Evolutionary conservation across 2,329 filamentous ascomycete species (phyloP).

Genomic region (Aspergillus ruber): DNA sequence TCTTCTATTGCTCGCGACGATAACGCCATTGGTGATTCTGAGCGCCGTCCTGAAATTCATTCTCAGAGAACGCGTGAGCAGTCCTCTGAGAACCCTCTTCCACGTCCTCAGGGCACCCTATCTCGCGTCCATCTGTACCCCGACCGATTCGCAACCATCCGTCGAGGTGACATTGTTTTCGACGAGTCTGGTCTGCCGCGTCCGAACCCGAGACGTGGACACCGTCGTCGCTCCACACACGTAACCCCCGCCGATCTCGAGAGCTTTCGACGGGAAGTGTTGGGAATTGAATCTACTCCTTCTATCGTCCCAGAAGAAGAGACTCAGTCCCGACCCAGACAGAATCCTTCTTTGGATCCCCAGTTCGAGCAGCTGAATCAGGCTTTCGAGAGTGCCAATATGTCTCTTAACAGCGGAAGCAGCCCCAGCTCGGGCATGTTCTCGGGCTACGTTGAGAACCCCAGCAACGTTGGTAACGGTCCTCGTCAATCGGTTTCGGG

Average conservation of each 20-base stretch:
- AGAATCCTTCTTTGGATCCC: conserved; percentile 19
- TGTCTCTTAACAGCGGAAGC: conserved; percentile 30
- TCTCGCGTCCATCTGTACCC: background rate
- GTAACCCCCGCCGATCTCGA: conserved; percentile 34
- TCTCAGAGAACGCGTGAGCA: background rate
- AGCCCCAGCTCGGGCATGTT: conserved; percentile 24
- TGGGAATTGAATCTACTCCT: conserved; percentile 22
- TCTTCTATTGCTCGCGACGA: background rate
- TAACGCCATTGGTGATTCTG: background rate
- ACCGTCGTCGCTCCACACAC: conserved; percentile 38
- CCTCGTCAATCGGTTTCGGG: conserved; percentile 30
- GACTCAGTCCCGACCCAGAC: conserved; percentile 13
- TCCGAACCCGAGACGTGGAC: conserved; percentile 31
- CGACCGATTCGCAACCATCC: conserved; percentile 5
- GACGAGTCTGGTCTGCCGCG: conserved; percentile 20
- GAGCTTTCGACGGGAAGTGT: conserved; percentile 31
- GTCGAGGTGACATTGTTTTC: conserved; percentile 20
- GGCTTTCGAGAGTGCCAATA: conserved; percentile 27
- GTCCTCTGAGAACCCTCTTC: background rate
- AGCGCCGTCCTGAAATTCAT: background rate
- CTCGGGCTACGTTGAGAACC: conserved; percentile 27
- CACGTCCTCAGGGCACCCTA: background rate
- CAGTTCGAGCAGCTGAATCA: conserved; percentile 30
- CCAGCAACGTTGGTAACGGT: conserved; percentile 24
- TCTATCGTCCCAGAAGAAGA: conserved; percentile 25